Percentiles rank a stretch among this genome's conserved stretches.
phyloP scores from a whole-genome alignment of 2,329 filamentous ascomycete genomes.

The Phialemoniopsis sp. region DNA sequence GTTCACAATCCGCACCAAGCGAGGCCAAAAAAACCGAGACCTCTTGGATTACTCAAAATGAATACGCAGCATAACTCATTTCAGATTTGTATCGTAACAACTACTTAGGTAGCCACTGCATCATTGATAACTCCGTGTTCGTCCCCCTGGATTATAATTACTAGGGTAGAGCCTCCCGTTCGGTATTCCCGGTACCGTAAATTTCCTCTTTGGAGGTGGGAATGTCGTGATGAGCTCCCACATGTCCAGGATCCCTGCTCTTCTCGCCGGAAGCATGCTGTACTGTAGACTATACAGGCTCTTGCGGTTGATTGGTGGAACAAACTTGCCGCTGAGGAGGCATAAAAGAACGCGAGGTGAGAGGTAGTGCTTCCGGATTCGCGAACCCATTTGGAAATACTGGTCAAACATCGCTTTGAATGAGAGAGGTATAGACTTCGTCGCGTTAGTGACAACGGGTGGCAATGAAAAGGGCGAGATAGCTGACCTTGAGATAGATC shows the following conservation, averaged over 20 bases:
- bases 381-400: conserved; percentile 90
- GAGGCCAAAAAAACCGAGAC: no score
- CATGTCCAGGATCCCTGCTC: conserved; percentile 79
- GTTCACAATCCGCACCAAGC: no score
- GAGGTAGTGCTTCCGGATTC: conserved; percentile 92
- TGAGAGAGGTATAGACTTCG: conserved; percentile 78
- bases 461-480: conserved; percentile 2
- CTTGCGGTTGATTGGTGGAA: conserved; percentile 90
- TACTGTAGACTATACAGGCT: conserved; percentile 97
- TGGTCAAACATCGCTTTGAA: conserved; percentile 96
- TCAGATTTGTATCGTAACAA: no score
- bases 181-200: conserved; percentile 27
- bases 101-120: background rate
- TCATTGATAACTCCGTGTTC: background rate
- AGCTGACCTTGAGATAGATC: conserved; percentile 74
- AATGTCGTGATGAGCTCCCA: conserved; percentile 68
- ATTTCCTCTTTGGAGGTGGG: conserved; percentile 37
- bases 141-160: background rate
- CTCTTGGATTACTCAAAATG: no score
- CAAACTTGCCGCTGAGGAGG: conserved; percentile 84
- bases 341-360: conserved; percentile 84
- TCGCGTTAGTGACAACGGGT: conserved; percentile 1
- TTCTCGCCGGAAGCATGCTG: conserved; percentile 85
- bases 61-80: no score
- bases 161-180: conserved; percentile 14